Percentiles rank a stretch among this genome's conserved stretches.
Evolutionary conservation across 768 basidiomycete genomes (phyloP).

Genomic region (Tephrocybe rancida): DNA sequence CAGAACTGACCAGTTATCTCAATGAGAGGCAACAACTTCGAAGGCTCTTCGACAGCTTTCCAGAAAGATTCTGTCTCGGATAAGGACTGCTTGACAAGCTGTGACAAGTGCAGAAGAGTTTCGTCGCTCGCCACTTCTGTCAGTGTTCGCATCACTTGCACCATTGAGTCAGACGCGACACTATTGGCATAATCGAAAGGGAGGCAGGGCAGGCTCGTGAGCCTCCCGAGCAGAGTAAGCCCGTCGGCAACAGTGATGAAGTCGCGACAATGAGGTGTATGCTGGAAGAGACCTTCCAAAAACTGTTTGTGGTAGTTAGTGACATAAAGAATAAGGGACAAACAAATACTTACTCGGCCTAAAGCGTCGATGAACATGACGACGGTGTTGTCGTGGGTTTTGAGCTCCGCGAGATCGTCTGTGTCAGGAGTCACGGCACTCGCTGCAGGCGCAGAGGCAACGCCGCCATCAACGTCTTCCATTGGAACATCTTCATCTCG

Average conservation of each 20-base stretch:
- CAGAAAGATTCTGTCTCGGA: conserved; percentile 74
- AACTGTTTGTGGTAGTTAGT: conserved; percentile 53
- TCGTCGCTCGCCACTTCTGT: conserved; percentile 83
- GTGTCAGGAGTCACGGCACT: conserved; percentile 24
- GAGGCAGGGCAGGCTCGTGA: conserved; percentile 83
- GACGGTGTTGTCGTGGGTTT: conserved; percentile 73
- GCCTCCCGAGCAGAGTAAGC: conserved; percentile 69
- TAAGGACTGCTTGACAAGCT: conserved; percentile 71
- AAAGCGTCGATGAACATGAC: conserved; percentile 81
- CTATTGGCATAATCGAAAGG: conserved; percentile 89
- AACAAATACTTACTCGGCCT: conserved; percentile 58
- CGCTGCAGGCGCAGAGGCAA: conserved; percentile 18
- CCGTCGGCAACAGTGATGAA: conserved; percentile 80
- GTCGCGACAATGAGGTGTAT: conserved; percentile 86
- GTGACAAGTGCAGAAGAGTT: conserved; percentile 69
- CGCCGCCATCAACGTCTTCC: conserved; percentile 40
- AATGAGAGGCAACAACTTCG: conserved; percentile 68
- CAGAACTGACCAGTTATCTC: conserved; percentile 47
- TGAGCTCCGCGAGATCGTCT: conserved; percentile 31
- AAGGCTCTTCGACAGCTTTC: conserved; percentile 50
- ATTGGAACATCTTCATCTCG: conserved; percentile 45
- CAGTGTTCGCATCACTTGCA: conserved; percentile 88
- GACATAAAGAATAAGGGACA: background rate
- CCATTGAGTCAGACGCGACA: conserved; percentile 83
- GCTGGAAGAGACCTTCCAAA: conserved; percentile 93